Evolutionary conservation across 2,329 filamentous ascomycete genomes (phyloP).

Genomic region (Setomelanomma holmii): DNA sequence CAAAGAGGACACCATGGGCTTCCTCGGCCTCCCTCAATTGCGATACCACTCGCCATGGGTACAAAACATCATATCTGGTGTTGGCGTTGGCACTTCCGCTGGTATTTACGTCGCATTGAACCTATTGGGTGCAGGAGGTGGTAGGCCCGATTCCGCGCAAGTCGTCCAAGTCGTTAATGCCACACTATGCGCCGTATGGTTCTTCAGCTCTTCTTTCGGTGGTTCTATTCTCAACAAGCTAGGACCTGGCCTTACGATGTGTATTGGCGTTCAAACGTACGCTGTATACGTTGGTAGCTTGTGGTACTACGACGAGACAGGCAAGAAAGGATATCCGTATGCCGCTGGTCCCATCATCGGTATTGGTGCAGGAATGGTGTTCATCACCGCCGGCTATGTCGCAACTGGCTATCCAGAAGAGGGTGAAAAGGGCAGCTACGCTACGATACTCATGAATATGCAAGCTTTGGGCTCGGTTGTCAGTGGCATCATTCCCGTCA

Average conservation of each 20-base stretch:
- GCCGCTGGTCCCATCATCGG: conserved; percentile 40
- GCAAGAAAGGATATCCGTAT: conserved; percentile 40
- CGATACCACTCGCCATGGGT: conserved; percentile 41
- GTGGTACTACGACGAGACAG: conserved; percentile 43
- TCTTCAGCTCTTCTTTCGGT: conserved; percentile 42
- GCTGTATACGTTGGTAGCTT: conserved; percentile 41
- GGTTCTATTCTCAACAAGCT: conserved; percentile 42
- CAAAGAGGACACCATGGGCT: conserved; percentile 21
- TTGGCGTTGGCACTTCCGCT: conserved; percentile 38
- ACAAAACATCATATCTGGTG: conserved; percentile 38
- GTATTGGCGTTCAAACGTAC: conserved; percentile 41
- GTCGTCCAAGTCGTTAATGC: conserved; percentile 43
- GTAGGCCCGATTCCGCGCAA: conserved; percentile 37
- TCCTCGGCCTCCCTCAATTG: conserved; percentile 32
- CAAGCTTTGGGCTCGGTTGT: conserved; percentile 38
- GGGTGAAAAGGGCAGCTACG: conserved; percentile 37
- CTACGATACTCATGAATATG: conserved; percentile 41
- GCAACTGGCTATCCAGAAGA: conserved; percentile 42
- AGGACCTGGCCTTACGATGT: conserved; percentile 40
- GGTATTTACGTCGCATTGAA: conserved; percentile 43
- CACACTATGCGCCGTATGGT: conserved; percentile 43
- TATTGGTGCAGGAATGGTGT: conserved; percentile 43
- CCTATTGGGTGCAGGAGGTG: conserved; percentile 39
- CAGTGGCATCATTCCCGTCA: conserved; percentile 40
- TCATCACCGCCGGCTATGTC: conserved; percentile 41